Conservation (phyloP, 2,329 filamentous ascomycete genomes). For the Diaporthe capsici region DNA sequence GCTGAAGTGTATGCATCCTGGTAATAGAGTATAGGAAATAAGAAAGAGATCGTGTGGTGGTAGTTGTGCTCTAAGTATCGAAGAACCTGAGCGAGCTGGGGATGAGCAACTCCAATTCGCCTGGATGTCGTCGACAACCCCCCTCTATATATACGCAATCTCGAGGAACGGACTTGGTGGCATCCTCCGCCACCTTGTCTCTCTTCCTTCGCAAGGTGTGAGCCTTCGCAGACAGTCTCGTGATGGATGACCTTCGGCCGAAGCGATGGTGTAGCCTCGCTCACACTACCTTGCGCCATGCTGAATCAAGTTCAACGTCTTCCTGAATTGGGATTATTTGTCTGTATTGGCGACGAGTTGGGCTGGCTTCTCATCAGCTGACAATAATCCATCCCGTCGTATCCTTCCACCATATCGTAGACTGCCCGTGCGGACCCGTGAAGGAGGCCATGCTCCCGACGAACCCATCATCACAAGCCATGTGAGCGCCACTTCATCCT, state of each 20-base stretch:
- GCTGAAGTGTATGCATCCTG: constrained; percentile 1
- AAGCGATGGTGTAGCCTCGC: not conserved
- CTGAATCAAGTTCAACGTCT: not conserved
- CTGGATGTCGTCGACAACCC: not conserved
- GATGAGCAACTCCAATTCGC: not conserved
- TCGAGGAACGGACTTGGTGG: not conserved
- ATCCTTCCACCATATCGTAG: not conserved
- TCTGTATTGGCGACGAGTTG: not conserved
- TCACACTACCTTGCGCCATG: not conserved
- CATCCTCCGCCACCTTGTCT: not conserved
- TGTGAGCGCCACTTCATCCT: constrained; percentile 10
- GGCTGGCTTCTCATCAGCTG: constrained; percentile 10
- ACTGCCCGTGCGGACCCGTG: not conserved
- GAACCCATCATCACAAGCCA: no score
- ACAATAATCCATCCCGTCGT: constrained; percentile 1
- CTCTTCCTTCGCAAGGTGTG: not conserved
- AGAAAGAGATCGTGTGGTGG: not conserved
- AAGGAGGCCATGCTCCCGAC: not conserved
- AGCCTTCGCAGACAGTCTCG: not conserved
- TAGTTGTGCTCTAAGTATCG: not conserved
- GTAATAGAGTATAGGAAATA: not conserved
- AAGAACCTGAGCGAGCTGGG: not conserved
- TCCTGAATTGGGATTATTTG: constrained; percentile 7
- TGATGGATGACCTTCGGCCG: not conserved
- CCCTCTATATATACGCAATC: not conserved